phyloP scores from a whole-genome alignment of 768 basidiomycete species.

The Serpula lacrymans region DNA sequence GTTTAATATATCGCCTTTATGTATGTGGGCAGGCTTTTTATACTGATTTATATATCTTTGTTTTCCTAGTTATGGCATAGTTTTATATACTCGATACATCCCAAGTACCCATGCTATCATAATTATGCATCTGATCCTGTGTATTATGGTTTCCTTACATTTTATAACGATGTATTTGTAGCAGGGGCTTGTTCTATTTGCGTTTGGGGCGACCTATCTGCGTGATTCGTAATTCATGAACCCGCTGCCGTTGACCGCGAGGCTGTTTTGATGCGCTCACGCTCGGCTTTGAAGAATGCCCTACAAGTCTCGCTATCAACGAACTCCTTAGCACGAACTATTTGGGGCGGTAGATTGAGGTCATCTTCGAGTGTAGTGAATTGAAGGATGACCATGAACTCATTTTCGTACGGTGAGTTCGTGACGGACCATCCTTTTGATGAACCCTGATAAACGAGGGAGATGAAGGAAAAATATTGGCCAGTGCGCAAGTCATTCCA shows the following conservation, averaged over 20 bases:
- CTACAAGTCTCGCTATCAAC: constrained; percentile 22
- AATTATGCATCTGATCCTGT: not conserved
- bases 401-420: constrained; percentile 14
- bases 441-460: constrained; percentile 17
- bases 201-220: not conserved
- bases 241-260: constrained; percentile 1
- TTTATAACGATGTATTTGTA: too few relatives aligned
- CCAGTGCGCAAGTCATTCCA: not conserved
- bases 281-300: constrained; percentile 30
- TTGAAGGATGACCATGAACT: constrained; percentile 15
- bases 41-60: too few relatives aligned
- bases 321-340: constrained; percentile 29
- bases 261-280: too few relatives aligned
- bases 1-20: constrained; percentile 32
- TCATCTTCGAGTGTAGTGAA: constrained; percentile 13
- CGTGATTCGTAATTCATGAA: not conserved
- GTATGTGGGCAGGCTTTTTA: not conserved
- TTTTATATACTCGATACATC: too few relatives aligned
- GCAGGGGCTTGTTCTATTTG: too few relatives aligned
- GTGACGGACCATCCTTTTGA: constrained; percentile 22
- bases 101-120: not conserved
- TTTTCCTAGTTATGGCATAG: too few relatives aligned
- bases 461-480: constrained; percentile 1
- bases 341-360: constrained; percentile 21
- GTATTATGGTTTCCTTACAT: not conserved